phyloP scores from a whole-genome alignment of 257 asterid genomes.

The Ehretia macrophylla region DNA sequence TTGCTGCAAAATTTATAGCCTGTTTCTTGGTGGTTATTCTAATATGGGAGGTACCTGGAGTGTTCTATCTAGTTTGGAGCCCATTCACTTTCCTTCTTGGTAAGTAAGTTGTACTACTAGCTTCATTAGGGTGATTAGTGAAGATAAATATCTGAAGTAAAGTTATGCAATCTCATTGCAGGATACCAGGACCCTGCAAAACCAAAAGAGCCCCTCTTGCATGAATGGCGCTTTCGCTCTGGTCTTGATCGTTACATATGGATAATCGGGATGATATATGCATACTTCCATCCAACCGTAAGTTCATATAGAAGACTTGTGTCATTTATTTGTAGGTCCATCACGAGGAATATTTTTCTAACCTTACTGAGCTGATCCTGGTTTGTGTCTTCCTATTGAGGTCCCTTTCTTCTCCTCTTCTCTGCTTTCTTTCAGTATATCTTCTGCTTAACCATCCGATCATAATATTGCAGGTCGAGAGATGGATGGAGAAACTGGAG shows the following conservation, averaged over 20 bases:
- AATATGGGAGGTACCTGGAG: slow-evolving; percentile 79
- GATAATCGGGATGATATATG: slow-evolving; percentile 89
- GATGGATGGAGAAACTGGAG: slow-evolving; percentile 94
- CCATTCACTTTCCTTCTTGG: slow-evolving; percentile 80
- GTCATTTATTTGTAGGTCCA: slow-evolving; percentile 1
- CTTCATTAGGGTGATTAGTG: slow-evolving; percentile 8
- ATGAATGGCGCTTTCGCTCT: slow-evolving; percentile 84
- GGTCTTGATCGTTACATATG: slow-evolving; percentile 90
- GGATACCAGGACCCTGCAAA: slow-evolving; percentile 74
- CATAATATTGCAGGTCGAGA: slow-evolving; percentile 56
- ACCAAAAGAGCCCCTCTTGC: slow-evolving; percentile 46
- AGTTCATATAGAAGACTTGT: slow-evolving; percentile 18
- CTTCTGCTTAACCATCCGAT: neutral
- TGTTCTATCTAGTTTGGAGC: slow-evolving; percentile 71
- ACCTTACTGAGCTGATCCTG: slow-evolving; percentile 8
- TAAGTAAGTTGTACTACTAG: slow-evolving; percentile 25
- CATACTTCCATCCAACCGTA: slow-evolving; percentile 89
- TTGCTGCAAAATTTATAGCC: slow-evolving; percentile 57
- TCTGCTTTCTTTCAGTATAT: neutral
- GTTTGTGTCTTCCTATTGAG: neutral
- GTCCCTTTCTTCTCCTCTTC: slow-evolving; percentile 3
- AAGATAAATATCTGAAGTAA: slow-evolving; percentile 14
- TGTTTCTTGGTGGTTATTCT: slow-evolving; percentile 83
- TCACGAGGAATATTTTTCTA: neutral
- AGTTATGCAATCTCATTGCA: slow-evolving; percentile 33